Percentiles rank a stretch among this genome's conserved stretches.
Conservation (phyloP, 345 rosid genomes). For the Linum usitatissimum region DNA sequence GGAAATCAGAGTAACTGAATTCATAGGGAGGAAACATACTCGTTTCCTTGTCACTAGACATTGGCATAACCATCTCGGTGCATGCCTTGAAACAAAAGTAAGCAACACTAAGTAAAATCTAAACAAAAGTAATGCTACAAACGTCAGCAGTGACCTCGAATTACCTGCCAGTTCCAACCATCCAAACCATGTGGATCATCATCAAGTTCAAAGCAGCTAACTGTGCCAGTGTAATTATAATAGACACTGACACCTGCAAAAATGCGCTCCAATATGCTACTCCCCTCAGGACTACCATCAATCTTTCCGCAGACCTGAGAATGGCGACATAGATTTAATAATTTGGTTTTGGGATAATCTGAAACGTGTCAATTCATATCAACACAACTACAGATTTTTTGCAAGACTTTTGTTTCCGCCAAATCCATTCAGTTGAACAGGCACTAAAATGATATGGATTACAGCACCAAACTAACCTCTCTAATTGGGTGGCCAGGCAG, state of each 20-base stretch:
- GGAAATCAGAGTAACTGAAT: constrained; percentile 52
- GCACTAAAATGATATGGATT: neutral
- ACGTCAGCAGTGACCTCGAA: neutral
- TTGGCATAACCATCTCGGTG: constrained; percentile 92
- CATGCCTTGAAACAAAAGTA: constrained; percentile 45
- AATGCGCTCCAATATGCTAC: constrained; percentile 57
- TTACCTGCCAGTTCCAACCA: constrained; percentile 96
- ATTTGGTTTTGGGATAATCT: neutral
- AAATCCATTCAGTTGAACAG: neutral
- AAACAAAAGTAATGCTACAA: neutral
- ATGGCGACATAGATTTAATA: neutral
- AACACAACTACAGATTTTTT: neutral
- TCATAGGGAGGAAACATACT: constrained; percentile 63
- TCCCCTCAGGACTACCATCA: constrained; percentile 42
- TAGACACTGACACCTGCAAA: constrained; percentile 59
- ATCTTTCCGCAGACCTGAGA: constrained; percentile 66
- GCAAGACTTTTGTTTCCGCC: neutral
- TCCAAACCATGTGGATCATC: constrained; percentile 93
- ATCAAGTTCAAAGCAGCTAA: constrained; percentile 68
- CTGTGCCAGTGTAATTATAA: constrained; percentile 71
- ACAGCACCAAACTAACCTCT: constrained; percentile 46
- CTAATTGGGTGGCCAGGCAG: constrained; percentile 87
- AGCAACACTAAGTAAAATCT: neutral
- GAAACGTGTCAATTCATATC: neutral
- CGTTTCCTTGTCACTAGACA: constrained; percentile 50